A percentile compares a stretch with the other conserved stretches of the same genome.
Evolutionary conservation across 2,329 filamentous ascomycete genomes (phyloP).

Genomic region (Diaporthe capsici): DNA sequence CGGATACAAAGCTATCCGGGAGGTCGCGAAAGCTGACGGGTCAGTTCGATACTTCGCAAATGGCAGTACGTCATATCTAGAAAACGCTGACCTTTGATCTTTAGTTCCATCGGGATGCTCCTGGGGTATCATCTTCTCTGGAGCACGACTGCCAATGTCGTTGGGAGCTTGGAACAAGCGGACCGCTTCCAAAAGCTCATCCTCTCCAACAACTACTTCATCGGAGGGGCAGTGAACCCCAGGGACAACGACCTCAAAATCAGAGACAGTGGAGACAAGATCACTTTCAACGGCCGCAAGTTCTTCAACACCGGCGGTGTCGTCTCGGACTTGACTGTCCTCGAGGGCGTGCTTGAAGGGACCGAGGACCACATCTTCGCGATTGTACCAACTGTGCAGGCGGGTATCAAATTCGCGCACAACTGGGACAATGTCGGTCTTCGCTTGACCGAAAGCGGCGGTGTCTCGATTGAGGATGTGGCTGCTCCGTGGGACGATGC

Average conservation of each 20-base stretch:
- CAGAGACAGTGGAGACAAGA: slow-evolving; percentile 64
- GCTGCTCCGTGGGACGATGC: slow-evolving; percentile 72
- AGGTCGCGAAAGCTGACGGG: slow-evolving; percentile 76
- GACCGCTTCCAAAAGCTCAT: slow-evolving; percentile 70
- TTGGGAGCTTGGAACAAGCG: slow-evolving; percentile 72
- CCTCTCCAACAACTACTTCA: slow-evolving; percentile 74
- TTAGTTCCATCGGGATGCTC: slow-evolving; percentile 73
- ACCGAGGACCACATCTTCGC: slow-evolving; percentile 75
- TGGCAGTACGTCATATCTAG: neutral
- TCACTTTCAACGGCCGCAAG: slow-evolving; percentile 74
- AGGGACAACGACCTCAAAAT: slow-evolving; percentile 74
- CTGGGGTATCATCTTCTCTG: slow-evolving; percentile 76
- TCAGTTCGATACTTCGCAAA: slow-evolving; percentile 45
- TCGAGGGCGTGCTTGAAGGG: slow-evolving; percentile 73
- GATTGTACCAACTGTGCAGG: slow-evolving; percentile 69
- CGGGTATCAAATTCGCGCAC: slow-evolving; percentile 69
- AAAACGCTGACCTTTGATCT: neutral
- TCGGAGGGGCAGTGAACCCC: slow-evolving; percentile 76
- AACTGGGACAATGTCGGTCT: slow-evolving; percentile 78
- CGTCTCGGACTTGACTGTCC: slow-evolving; percentile 74
- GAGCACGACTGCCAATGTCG: slow-evolving; percentile 72
- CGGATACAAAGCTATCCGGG: slow-evolving; percentile 71
- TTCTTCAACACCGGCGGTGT: slow-evolving; percentile 78
- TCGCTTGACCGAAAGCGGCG: slow-evolving; percentile 74
- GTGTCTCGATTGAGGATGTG: slow-evolving; percentile 72